These are phyloP conservation scores for Stentor coeruleus DNA, from an alignment of 73 alveolate species.

Conservation along the genomic window DNA sequence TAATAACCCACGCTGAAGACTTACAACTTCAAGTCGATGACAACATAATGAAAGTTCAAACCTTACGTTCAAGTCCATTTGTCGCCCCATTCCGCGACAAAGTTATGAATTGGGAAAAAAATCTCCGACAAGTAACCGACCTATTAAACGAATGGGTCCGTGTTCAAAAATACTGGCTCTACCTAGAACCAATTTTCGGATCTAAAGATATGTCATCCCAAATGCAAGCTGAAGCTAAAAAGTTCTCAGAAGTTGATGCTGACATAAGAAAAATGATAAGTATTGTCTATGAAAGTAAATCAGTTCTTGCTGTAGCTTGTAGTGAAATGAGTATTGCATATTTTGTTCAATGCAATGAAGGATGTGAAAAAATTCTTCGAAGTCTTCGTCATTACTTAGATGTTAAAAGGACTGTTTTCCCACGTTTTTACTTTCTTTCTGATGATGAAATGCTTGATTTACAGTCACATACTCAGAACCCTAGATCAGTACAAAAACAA, in stretches of 20 bases:
- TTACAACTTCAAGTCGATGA: constrained; percentile 70
- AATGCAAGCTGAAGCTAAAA: constrained; percentile 74
- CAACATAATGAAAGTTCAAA: constrained; percentile 68
- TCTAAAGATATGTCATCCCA: constrained; percentile 76
- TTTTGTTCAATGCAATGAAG: constrained; percentile 58
- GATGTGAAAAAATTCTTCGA: constrained; percentile 76
- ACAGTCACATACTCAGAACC: constrained; percentile 93
- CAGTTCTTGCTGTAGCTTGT: constrained; percentile 72
- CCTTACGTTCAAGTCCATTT: constrained; percentile 74
- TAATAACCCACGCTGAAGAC: constrained; percentile 80
- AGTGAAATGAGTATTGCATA: constrained; percentile 53
- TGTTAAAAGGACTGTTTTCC: constrained; percentile 86
- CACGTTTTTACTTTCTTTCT: constrained; percentile 97
- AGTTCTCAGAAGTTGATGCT: constrained; percentile 67
- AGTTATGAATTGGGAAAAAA: constrained; percentile 69
- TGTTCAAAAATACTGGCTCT: constrained; percentile 78
- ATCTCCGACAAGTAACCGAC: constrained; percentile 67
- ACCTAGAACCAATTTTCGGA: constrained; percentile 78
- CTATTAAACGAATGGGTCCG: constrained; percentile 86
- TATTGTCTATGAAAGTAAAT: constrained; percentile 60
- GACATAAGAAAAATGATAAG: constrained; percentile 70
- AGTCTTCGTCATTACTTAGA: constrained; percentile 75
- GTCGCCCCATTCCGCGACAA: constrained; percentile 73
- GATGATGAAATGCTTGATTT: constrained; percentile 98
- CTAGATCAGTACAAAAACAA: constrained; percentile 78